These are phyloP conservation scores for Incumbomyces delicatus DNA, from an alignment of 2,329 filamentous ascomycete species.

Conservation along the genomic window DNA sequence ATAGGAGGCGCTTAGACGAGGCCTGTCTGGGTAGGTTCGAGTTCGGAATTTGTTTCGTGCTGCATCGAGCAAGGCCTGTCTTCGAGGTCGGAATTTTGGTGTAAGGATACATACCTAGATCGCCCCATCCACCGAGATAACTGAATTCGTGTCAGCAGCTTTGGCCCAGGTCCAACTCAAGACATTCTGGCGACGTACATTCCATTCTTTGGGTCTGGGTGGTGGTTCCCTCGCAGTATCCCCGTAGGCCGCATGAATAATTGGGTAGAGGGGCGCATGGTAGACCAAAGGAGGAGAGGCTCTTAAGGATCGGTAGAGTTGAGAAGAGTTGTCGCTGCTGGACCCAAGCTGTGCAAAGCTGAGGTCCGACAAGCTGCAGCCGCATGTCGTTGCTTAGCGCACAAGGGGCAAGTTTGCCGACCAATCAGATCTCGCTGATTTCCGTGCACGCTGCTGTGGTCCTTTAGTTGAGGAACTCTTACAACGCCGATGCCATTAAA, in stretches of 20 bases:
- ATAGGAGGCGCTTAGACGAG: no score
- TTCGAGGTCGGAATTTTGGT: background rate
- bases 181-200: conserved; percentile 26
- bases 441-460: no score
- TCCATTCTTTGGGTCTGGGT: conserved; percentile 34
- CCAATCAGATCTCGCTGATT: conserved; percentile 1
- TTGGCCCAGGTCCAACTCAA: no score
- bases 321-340: background rate
- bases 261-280: conserved; percentile 17
- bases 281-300: background rate
- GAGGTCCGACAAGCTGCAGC: background rate
- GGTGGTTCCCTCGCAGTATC: conserved; percentile 20
- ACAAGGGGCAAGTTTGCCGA: conserved; percentile 1
- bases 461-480: no score
- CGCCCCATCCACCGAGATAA: conserved; percentile 65
- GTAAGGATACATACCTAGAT: conserved; percentile 50
- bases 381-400: no score
- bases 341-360: background rate
- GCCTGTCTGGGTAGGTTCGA: background rate
- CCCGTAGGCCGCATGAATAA: conserved; percentile 17
- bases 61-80: background rate
- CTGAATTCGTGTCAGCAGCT: conserved; percentile 33
- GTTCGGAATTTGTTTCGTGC: background rate
- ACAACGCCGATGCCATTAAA: no score
- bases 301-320: no score